These are phyloP conservation scores for Apophysomyces variabilis DNA, from an alignment of 371 early-diverging fungal species.

Conservation along the genomic window DNA sequence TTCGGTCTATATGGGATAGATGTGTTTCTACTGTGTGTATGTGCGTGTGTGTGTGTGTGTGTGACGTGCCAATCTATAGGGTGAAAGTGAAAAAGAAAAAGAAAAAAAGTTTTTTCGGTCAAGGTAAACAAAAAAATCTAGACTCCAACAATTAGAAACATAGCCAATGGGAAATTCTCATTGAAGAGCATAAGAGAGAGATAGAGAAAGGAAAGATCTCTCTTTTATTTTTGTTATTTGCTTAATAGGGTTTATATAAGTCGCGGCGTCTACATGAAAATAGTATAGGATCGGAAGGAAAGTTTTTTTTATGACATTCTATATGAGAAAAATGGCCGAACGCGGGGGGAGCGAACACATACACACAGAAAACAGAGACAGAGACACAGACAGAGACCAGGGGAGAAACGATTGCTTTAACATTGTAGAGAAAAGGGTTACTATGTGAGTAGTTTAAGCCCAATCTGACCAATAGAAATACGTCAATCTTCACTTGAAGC, in stretches of 20 bases:
- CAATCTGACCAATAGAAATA: too few species aligned
- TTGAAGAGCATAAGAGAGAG: background rate
- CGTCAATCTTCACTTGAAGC: too few species aligned
- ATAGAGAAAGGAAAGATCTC: too few species aligned
- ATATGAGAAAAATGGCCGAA: background rate
- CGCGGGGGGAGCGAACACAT: conserved; percentile 7
- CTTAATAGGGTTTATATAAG: background rate
- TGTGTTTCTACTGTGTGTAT: background rate
- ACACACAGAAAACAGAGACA: background rate
- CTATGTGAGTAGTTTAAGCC: background rate
- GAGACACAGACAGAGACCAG: too few species aligned
- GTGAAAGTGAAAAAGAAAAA: background rate
- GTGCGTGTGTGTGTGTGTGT: background rate
- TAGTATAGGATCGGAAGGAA: conserved; percentile 7
- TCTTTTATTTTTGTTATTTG: conserved; percentile 6
- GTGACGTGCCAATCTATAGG: background rate
- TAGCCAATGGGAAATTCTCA: conserved; percentile 15
- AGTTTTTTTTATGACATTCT: too few species aligned
- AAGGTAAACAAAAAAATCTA: conserved; percentile 19
- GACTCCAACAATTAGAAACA: conserved; percentile 16
- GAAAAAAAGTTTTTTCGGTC: conserved; percentile 13
- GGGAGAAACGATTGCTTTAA: too few species aligned
- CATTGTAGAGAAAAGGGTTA: conserved; percentile 14
- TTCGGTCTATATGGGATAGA: too few species aligned
- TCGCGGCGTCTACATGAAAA: conserved; percentile 16